Conservation (phyloP, 2,329 filamentous ascomycete genomes). For the Cordyceps farinosa region DNA sequence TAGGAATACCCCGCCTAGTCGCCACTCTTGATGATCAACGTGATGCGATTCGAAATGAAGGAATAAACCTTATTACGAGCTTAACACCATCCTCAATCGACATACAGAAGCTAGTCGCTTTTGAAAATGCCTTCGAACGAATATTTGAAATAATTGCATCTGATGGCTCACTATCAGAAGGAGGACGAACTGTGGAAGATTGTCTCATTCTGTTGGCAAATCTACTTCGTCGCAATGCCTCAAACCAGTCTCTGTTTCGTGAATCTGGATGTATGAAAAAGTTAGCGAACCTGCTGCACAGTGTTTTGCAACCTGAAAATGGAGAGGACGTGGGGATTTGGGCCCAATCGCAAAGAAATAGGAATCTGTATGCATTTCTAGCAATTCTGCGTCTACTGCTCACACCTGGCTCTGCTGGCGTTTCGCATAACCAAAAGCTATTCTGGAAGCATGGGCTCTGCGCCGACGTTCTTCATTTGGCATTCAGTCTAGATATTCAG, state of each 20-base stretch:
- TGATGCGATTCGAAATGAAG: slow-evolving; percentile 86
- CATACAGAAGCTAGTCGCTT: slow-evolving; percentile 91
- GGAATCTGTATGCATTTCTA: slow-evolving; percentile 87
- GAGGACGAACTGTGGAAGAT: slow-evolving; percentile 85
- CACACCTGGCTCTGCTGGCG: slow-evolving; percentile 73
- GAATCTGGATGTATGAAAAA: slow-evolving; percentile 80
- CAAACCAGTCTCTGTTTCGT: slow-evolving; percentile 90
- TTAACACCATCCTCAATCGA: slow-evolving; percentile 83
- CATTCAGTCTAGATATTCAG: slow-evolving; percentile 71
- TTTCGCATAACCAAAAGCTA: slow-evolving; percentile 75
- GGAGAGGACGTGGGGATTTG: slow-evolving; percentile 65
- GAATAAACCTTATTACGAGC: slow-evolving; percentile 79
- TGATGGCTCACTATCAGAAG: slow-evolving; percentile 78
- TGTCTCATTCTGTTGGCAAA: slow-evolving; percentile 89
- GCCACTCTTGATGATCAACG: slow-evolving; percentile 77
- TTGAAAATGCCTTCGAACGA: slow-evolving; percentile 88
- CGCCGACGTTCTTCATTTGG: slow-evolving; percentile 74
- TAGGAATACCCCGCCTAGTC: slow-evolving; percentile 84
- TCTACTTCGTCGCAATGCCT: slow-evolving; percentile 77
- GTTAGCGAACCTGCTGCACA: slow-evolving; percentile 65
- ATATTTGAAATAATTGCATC: slow-evolving; percentile 76
- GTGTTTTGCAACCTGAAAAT: slow-evolving; percentile 51
- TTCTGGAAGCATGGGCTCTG: slow-evolving; percentile 83
- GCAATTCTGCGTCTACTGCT: slow-evolving; percentile 86
- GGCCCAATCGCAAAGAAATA: slow-evolving; percentile 74